phyloP scores from a whole-genome alignment of 306 rosid species.

The Begonia peltatifolia region DNA sequence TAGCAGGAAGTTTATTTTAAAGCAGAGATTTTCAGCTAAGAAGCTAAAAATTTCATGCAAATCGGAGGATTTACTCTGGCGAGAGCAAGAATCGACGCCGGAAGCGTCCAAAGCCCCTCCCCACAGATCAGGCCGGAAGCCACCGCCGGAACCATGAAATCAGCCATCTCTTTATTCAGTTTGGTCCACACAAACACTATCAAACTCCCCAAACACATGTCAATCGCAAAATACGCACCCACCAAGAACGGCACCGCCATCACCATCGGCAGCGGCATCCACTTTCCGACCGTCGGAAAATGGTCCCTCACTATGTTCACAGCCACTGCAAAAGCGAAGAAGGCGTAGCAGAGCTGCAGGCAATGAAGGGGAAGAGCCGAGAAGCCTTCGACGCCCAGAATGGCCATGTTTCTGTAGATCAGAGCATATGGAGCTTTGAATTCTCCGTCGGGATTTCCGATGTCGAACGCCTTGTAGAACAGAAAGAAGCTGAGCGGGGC shows the following conservation, averaged over 20 bases:
- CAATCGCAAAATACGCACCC: slow-evolving; percentile 81
- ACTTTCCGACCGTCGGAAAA: slow-evolving; percentile 57
- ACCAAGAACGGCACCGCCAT: slow-evolving; percentile 90
- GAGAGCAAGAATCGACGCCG: slow-evolving; percentile 82
- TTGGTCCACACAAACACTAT: slow-evolving; percentile 54
- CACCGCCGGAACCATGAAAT: slow-evolving; percentile 60
- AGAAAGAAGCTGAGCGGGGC: slow-evolving; percentile 80
- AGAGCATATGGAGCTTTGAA: slow-evolving; percentile 89
- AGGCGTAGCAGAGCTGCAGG: slow-evolving; percentile 49
- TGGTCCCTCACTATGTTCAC: slow-evolving; percentile 31
- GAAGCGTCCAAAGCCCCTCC: slow-evolving; percentile 91
- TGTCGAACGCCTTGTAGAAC: slow-evolving; percentile 53
- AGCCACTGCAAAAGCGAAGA: slow-evolving; percentile 25
- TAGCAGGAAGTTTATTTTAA: no score
- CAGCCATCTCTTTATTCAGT: slow-evolving; percentile 38
- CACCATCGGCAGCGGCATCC: slow-evolving; percentile 90
- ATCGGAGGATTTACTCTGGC: slow-evolving; percentile 73
- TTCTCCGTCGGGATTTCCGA: slow-evolving; percentile 68
- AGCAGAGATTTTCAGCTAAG: slow-evolving; percentile 12
- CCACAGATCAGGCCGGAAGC: slow-evolving; percentile 95
- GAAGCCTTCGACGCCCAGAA: slow-evolving; percentile 40
- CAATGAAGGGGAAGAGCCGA: slow-evolving; percentile 79
- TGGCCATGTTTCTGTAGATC: slow-evolving; percentile 46
- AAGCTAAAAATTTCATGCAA: slow-evolving; percentile 73
- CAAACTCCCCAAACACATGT: slow-evolving; percentile 60